phyloP scores from a whole-genome alignment of 768 basidiomycete species.

The Pleurotus djamor region DNA sequence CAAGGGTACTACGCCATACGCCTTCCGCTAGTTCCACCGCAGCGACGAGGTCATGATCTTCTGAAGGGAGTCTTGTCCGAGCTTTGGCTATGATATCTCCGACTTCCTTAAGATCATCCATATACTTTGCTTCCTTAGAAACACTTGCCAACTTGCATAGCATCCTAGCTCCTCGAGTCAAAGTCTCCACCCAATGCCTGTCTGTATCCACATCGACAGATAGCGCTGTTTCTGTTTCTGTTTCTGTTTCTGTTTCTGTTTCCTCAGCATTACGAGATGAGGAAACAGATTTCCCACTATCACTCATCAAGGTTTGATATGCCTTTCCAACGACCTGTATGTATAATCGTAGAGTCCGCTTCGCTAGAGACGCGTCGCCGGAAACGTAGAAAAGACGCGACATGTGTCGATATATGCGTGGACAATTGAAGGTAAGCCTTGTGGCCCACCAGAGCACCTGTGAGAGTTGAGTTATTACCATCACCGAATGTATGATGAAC shows the following conservation, averaged over 20 bases:
- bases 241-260: constrained; percentile 9
- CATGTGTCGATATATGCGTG: constrained; percentile 83
- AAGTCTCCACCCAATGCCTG: constrained; percentile 69
- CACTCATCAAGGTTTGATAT: constrained; percentile 53
- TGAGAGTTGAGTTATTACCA: neutral
- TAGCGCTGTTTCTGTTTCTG: constrained; percentile 10
- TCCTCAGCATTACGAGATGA: neutral
- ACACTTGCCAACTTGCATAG: constrained; percentile 52
- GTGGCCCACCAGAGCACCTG: constrained; percentile 95
- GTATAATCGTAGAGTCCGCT: constrained; percentile 78
- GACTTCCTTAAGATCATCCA: constrained; percentile 64
- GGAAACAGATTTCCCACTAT: constrained; percentile 12
- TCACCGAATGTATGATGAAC: constrained; percentile 24
- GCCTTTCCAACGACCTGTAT: constrained; percentile 84
- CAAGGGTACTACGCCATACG: constrained; percentile 68
- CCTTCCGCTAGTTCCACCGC: constrained; percentile 70
- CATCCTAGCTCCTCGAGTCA: constrained; percentile 78
- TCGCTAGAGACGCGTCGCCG: constrained; percentile 61
- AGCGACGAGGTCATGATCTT: constrained; percentile 54
- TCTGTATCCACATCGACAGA: constrained; percentile 54
- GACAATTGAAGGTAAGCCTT: constrained; percentile 90
- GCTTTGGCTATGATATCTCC: constrained; percentile 60
- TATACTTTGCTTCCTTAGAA: constrained; percentile 31
- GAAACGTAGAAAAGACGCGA: constrained; percentile 65
- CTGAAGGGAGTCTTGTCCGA: constrained; percentile 44